Conservation (phyloP, 2,329 filamentous ascomycete species). For the Paracoccidioides lutzii region DNA sequence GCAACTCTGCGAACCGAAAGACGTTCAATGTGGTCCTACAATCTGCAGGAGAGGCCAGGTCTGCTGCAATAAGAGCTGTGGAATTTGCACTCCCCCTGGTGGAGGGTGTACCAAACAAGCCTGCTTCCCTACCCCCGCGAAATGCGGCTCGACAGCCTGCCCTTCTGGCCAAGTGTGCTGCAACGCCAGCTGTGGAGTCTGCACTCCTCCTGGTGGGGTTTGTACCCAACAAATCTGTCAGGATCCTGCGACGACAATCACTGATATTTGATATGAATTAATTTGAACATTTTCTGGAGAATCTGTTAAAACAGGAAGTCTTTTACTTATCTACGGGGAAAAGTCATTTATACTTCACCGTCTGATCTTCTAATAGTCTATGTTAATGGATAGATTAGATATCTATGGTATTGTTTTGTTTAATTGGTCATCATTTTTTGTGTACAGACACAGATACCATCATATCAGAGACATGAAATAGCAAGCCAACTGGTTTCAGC, state of each 20-base stretch:
- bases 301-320: too few relatives aligned
- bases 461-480: too few relatives aligned
- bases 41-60: neutral
- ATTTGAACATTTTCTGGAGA: neutral
- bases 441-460: too few relatives aligned
- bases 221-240: neutral
- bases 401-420: too few relatives aligned
- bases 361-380: neutral
- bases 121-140: neutral
- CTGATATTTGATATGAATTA: neutral
- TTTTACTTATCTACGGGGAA: neutral
- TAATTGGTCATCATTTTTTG: too few relatives aligned
- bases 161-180: neutral
- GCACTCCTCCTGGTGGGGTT: neutral
- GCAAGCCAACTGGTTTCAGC: too few relatives aligned
- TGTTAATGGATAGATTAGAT: too few relatives aligned
- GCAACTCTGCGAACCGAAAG: neutral
- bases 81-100: constrained; percentile 1
- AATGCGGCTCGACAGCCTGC: neutral
- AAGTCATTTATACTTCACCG: neutral
- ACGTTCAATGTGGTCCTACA: neutral
- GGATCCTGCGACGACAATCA: neutral
- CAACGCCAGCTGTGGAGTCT: neutral
- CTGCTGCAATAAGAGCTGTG: constrained; percentile 2
- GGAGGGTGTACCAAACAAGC: neutral